A percentile compares a stretch with the other conserved stretches of the same genome.
Evolutionary conservation across 805 yeast genomes (phyloP).

Genomic region (Clavispora vitiphila): DNA sequence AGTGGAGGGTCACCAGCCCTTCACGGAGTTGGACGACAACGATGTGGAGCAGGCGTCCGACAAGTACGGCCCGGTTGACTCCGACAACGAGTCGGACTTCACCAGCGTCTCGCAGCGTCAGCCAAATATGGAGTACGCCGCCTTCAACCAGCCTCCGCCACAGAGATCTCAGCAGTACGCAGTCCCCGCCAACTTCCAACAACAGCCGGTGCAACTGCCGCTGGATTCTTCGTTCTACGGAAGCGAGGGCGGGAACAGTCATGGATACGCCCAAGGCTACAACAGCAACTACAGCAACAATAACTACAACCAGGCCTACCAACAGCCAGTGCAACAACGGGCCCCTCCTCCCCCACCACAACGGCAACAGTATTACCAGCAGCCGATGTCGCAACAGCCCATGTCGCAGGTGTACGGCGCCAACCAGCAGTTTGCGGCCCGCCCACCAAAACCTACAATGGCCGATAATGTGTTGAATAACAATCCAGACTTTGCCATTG

Average conservation of each 20-base stretch:
- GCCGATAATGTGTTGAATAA: constrained; percentile 34
- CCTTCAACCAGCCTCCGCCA: constrained; percentile 1
- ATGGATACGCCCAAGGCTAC: constrained; percentile 4
- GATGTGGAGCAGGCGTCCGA: constrained; percentile 8
- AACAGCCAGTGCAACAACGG: background rate
- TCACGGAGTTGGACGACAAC: constrained; percentile 33
- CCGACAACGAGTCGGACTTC: constrained; percentile 56
- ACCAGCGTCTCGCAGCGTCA: constrained; percentile 79
- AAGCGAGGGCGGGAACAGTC: constrained; percentile 7
- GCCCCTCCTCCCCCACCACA: constrained; percentile 1
- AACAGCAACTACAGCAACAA: constrained; percentile 6
- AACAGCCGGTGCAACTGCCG: background rate
- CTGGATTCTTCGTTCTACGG: constrained; percentile 9
- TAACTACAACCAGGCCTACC: constrained; percentile 3
- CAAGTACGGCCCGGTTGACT: constrained; percentile 16
- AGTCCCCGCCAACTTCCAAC: constrained; percentile 4
- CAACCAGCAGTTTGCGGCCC: constrained; percentile 8
- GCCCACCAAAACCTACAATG: constrained; percentile 25
- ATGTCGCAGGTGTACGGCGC: background rate
- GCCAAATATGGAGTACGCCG: constrained; percentile 43
- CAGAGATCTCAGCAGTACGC: constrained; percentile 5
- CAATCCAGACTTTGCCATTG: constrained; percentile 38
- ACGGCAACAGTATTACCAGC: constrained; percentile 7
- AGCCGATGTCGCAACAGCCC: constrained; percentile 2
- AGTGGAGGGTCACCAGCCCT: constrained; percentile 43